A percentile compares a stretch with the other conserved stretches of the same genome.
Evolutionary conservation across 1,284 basidiomycete genomes (phyloP).

Genomic region (Trichosporon inkin): DNA sequence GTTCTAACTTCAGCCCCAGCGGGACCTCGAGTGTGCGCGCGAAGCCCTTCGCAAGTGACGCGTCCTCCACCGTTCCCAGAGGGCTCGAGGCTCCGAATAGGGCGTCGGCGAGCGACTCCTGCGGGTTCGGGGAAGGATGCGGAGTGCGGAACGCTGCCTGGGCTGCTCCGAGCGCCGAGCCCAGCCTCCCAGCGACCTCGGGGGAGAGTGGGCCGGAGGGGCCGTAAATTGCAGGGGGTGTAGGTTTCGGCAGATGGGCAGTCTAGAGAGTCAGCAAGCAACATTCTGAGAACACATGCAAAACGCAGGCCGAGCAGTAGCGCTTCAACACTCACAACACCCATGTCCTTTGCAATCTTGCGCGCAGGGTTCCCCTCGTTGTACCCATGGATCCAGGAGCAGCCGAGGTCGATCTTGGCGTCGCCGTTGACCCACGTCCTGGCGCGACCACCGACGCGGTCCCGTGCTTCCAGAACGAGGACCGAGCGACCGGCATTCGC

Average conservation of each 20-base stretch:
- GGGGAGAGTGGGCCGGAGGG: constrained; percentile 36
- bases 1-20: constrained; percentile 52
- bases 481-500: constrained; percentile 48
- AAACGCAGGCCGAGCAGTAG: not conserved
- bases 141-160: constrained; percentile 36
- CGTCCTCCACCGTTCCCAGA: constrained; percentile 28
- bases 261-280: constrained; percentile 15
- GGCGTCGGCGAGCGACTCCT: constrained; percentile 40
- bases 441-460: constrained; percentile 54
- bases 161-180: constrained; percentile 35
- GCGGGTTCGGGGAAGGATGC: constrained; percentile 33
- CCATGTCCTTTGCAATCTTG: constrained; percentile 48
- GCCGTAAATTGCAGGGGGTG: constrained; percentile 40
- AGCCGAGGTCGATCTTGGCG: constrained; percentile 52
- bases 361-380: constrained; percentile 53
- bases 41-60: constrained; percentile 38
- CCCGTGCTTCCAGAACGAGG: constrained; percentile 53
- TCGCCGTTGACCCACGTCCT: constrained; percentile 45
- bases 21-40: constrained; percentile 53
- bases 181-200: constrained; percentile 25
- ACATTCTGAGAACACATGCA: not conserved
- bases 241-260: constrained; percentile 42
- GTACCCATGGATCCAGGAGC: constrained; percentile 55
- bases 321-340: constrained; percentile 35
- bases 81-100: constrained; percentile 44